Base-by-base conservation (phyloP, 2,329 filamentous ascomycete species). In the Whalleya microplaca region DNA sequence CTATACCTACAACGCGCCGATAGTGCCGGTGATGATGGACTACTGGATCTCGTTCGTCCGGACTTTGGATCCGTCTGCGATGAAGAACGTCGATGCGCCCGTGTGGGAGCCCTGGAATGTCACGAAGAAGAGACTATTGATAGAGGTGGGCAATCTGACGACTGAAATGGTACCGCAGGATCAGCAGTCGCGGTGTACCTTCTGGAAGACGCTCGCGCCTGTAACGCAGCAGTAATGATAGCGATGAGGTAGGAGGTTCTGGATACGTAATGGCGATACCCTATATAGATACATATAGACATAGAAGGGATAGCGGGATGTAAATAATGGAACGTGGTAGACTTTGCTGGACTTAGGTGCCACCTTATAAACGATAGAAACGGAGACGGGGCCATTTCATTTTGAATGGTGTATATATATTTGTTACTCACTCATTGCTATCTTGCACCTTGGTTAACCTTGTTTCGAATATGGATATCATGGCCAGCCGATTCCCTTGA, bases 11-110 rank as follows among this genome's bases (percentile, higher is more conserved):
- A 81, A 82, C 63, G 73, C 74, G 2, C 67, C 67, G 2, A 70
- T 82, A 2, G 75, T 83, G 2, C 74, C 75, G 5, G 57, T 81
- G 12, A 71, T 80, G 18, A 80, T 80, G 77, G 70, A 71, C 46
- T 83, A 83, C 64, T 81, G 74, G 67, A 71, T 81, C 44, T 79
- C 78, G 18, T 84, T 84, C 60, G 76, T 80, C 19, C 69, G 72
- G 21, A 64, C 66, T 10, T 67, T 80, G 32, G 71, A 82, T 55
- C 81, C 81, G 1, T 81, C 80, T 52, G 41, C 60, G 8, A 57
- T 73, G 43, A 67, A 71, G 48, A 60, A 67, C 19, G 23, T 54
- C 0, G 71, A 64, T 1, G 69, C 76, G 2, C 78, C 78, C 2
- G 63, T 48, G 2, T 83, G 80, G 80, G 68, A 66, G 44, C 46